Evolutionary conservation across 2,329 filamentous ascomycete genomes (phyloP).

Genomic region (Coniochaeta pulveracea): DNA sequence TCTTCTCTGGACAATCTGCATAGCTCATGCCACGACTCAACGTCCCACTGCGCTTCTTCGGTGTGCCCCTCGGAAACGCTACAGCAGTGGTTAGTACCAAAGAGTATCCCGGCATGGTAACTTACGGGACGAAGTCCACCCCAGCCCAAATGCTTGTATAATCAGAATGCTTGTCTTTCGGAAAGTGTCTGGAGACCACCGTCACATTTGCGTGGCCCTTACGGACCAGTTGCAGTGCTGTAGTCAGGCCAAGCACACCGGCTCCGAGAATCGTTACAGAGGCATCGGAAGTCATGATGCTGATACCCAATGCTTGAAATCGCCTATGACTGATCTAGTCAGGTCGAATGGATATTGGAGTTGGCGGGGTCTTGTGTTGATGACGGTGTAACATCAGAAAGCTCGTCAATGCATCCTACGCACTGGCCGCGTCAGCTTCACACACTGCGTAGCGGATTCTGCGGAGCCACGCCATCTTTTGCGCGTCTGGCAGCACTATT

Average conservation of each 20-base stretch:
- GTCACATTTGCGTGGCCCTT: not conserved
- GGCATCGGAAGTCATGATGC: too few relatives aligned
- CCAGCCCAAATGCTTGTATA: conserved; percentile 1
- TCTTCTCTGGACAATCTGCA: not conserved
- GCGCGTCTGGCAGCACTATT: conserved; percentile 15
- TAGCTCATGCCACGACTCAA: not conserved
- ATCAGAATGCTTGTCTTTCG: not conserved
- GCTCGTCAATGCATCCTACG: too few relatives aligned
- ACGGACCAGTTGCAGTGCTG: conserved; percentile 1
- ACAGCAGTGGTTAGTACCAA: too few relatives aligned
- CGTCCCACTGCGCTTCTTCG: conserved; percentile 1
- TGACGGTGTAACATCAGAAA: too few relatives aligned
- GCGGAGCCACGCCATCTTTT: conserved; percentile 20
- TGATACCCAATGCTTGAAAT: too few relatives aligned
- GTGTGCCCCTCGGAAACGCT: not conserved
- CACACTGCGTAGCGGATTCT: too few relatives aligned
- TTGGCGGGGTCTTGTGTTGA: too few relatives aligned
- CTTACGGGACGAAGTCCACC: not conserved
- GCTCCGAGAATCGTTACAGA: not conserved
- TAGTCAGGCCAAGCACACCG: not conserved
- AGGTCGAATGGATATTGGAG: too few relatives aligned
- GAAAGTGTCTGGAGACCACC: not conserved
- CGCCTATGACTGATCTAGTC: too few relatives aligned
- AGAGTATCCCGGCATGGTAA: not conserved
- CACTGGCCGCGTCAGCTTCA: too few relatives aligned